Evolutionary conservation across 495 filamentous ascomycete genomes (phyloP), one percentile per base, ranked within the genome.

Genomic region (Wilcoxina mikolae): DNA sequence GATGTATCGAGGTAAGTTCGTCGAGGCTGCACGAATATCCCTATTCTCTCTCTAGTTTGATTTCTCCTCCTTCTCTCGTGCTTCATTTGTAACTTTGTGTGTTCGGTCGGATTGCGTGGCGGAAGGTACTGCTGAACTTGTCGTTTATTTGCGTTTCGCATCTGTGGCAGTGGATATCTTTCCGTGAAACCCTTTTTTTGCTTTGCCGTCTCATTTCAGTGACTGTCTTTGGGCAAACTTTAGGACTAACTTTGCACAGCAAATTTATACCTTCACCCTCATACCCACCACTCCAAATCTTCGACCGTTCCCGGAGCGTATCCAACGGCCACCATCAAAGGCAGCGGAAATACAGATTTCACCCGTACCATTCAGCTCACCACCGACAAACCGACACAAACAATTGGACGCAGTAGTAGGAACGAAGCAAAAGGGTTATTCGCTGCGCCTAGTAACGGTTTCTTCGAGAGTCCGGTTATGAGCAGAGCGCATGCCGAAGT

Each of bases 381-480:
- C n/a, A 53, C 62, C 11, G 61, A 58, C 41, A 57, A 27, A 49
- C 35, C 55, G 12, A 65, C 49, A n/a, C 53, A 57, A 29, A 58
- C 55, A 45, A 65, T 65, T 38, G 62, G 62, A 35, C 61, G 62
- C 17, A 60, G 58, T 44, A 65, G 62, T 51, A 58, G 62, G 51
- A 65, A 65, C 27, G 52, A 60, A 20, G 24, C 58, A n/a, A 65
- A 65, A 35, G 56, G 62, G 27, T 54, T 65, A 10, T 54, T 65
- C 51, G 62, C 62, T 5, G 62, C 57, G 28, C 49, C 49, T 18
- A 65, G 62, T 41, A 65, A 65, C 64, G 62, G 58, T 42, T 65
- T 65, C 33, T 65, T 65, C 24, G 62, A 65, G 38, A 66, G 62
- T 9, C 62, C 62, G 23, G 62, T 65, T 23, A 65, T 65, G 62